Conservation (phyloP, 1,284 basidiomycete genomes). For the Malassezia globosa region DNA sequence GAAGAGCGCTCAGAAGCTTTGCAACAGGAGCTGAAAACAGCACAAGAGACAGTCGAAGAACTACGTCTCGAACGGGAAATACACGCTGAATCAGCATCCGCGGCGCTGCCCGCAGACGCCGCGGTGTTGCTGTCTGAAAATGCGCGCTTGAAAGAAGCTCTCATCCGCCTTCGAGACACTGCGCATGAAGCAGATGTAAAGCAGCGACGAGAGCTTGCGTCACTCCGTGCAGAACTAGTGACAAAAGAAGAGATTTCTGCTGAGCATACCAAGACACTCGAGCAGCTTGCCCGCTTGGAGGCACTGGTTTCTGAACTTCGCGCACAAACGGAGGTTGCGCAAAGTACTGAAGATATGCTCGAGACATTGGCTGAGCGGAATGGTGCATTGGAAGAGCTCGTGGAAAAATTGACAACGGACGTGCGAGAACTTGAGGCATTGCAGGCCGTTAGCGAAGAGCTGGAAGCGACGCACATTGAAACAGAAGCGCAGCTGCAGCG, state of each 20-base stretch:
- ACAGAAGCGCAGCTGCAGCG: conserved; percentile 84
- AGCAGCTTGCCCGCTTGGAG: conserved; percentile 50
- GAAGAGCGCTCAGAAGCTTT: conserved; percentile 80
- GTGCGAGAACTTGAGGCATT: conserved; percentile 93
- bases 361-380: conserved; percentile 92
- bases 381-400: conserved; percentile 61
- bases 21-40: conserved; percentile 63
- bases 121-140: conserved; percentile 21
- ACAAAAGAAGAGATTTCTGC: conserved; percentile 20
- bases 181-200: conserved; percentile 77
- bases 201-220: conserved; percentile 65
- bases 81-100: conserved; percentile 56
- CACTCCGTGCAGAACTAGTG: conserved; percentile 75
- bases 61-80: conserved; percentile 44
- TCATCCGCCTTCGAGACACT: conserved; percentile 57
- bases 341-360: conserved; percentile 89
- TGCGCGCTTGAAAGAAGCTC: conserved; percentile 11
- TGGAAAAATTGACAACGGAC: conserved; percentile 86
- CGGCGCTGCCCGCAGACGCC: conserved; percentile 59
- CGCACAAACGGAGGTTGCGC: conserved; percentile 81
- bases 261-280: conserved; percentile 22
- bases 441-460: conserved; percentile 88
- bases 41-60: conserved; percentile 67
- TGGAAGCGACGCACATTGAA: conserved; percentile 91
- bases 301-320: conserved; percentile 87